Conservation (phyloP, 345 rosid genomes). For the Aurinia saxatilis region DNA sequence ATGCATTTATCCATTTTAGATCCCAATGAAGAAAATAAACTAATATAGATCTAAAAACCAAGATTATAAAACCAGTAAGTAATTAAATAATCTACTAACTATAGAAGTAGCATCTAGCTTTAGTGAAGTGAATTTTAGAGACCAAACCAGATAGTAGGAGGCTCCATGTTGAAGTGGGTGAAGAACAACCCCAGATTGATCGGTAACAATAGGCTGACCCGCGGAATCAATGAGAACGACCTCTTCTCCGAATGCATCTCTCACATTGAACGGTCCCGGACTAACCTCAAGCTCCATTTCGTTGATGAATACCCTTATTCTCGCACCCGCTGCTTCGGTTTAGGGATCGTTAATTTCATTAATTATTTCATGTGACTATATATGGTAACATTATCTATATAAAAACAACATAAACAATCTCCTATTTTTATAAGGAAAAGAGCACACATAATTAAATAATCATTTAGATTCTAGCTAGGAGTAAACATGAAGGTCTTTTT, state of each 20-base stretch:
- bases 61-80: slow-evolving; percentile 1
- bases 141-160: slow-evolving; percentile 62
- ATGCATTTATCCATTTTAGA: slow-evolving; percentile 37
- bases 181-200: slow-evolving; percentile 77
- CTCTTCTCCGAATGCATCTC: slow-evolving; percentile 86
- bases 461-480: neutral
- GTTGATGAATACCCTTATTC: slow-evolving; percentile 71
- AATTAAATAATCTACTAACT: neutral
- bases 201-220: slow-evolving; percentile 74
- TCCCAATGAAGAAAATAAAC: slow-evolving; percentile 31
- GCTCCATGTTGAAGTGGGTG: slow-evolving; percentile 83
- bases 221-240: slow-evolving; percentile 59
- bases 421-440: no score
- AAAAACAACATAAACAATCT: neutral
- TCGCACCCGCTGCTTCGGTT: slow-evolving; percentile 18
- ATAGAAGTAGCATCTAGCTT: slow-evolving; percentile 11
- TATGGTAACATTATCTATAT: neutral
- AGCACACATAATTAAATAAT: neutral
- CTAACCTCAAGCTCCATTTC: slow-evolving; percentile 78
- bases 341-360: slow-evolving; percentile 5
- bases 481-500: slow-evolving; percentile 5
- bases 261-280: slow-evolving; percentile 65
- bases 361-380: slow-evolving; percentile 19
- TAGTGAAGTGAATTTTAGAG: neutral
- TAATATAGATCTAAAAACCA: slow-evolving; percentile 7